These are phyloP conservation scores for Hanseniaspora nectarophila DNA, from an alignment of 805 yeast genomes.

Conservation along the genomic window DNA sequence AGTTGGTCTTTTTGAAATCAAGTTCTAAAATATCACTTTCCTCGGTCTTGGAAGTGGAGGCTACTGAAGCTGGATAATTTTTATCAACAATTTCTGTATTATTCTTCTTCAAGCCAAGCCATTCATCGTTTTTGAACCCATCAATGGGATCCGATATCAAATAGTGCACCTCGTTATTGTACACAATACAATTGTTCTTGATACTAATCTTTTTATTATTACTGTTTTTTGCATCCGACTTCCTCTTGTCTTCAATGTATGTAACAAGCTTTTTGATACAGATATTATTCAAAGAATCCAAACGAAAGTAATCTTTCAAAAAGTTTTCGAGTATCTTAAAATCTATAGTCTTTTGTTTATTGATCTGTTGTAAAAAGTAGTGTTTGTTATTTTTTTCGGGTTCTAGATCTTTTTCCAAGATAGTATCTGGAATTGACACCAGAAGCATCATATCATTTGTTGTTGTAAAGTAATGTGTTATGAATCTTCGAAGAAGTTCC, in stretches of 20 bases:
- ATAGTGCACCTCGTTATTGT: conserved; percentile 28
- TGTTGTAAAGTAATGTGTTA: conserved; percentile 21
- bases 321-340: conserved; percentile 25
- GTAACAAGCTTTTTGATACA: conserved; percentile 25
- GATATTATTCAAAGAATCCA: conserved; percentile 23
- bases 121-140: conserved; percentile 24
- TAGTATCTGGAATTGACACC: conserved; percentile 27
- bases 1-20: background rate
- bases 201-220: conserved; percentile 17
- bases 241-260: conserved; percentile 10
- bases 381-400: background rate
- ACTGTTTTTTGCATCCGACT: background rate
- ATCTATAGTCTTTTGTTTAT: conserved; percentile 18
- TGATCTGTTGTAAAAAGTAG: conserved; percentile 16
- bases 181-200: conserved; percentile 13
- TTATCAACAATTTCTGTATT: background rate
- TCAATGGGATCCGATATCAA: conserved; percentile 24
- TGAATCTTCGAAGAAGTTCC: conserved; percentile 24
- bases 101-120: conserved; percentile 20
- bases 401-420: conserved; percentile 7
- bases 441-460: conserved; percentile 22
- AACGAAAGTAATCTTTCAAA: conserved; percentile 25
- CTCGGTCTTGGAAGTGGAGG: background rate
- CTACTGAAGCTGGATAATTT: background rate
- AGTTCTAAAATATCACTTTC: background rate